Base-by-base conservation (phyloP, 164 flowering plant genomes). In the Houttuynia cordata region DNA sequence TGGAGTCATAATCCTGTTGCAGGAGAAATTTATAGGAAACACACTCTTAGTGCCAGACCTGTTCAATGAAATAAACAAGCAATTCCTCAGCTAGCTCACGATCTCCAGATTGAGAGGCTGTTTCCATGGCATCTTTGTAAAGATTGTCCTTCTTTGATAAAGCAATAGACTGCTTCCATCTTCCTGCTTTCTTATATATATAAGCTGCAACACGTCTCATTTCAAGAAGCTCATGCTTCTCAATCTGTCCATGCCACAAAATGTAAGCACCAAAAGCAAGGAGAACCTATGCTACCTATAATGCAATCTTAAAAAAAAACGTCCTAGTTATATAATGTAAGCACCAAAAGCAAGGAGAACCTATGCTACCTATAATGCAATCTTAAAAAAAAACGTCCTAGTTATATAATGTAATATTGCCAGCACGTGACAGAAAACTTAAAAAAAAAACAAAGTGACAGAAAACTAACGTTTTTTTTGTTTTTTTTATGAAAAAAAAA, bases 181-280 rank as follows among this genome's bases (percentile, higher is more conserved):
- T 76, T 34, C 97, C 95, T 0, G 96, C 97, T 70, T 91, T 94
- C 74, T 94, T 94, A 74, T 94, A 94, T 40, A 94, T 94, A 62
- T 94, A 91, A 18, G 97, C 96, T 58, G 99, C 96, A 67, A 94
- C 89, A 53, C 99, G 88, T 67, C 99, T 88, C 99, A 94, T 94
- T 71, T 94, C 99, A 65, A 94, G 88, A 56, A 94, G 96, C 74
- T 94, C 99, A 55, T 94, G 99, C 64, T 91, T 94, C 84, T 91
- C 99, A 77, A 94, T 82, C 99, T 94, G 90, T 56, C 62, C 67
- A 74, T 3, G 64, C 25, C 24, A 64, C 41, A 39, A 45, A 39
- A 42, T 23, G 41, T 40, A 7, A 18, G 22, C 9, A 12, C 8
- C 25, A 56, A 20, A 40, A 54, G 58, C 4, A 2, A 30, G 6